These are phyloP conservation scores for Peronosclerospora sorghi DNA, from an alignment of 352 stramenopile species.

Conservation along the genomic window DNA sequence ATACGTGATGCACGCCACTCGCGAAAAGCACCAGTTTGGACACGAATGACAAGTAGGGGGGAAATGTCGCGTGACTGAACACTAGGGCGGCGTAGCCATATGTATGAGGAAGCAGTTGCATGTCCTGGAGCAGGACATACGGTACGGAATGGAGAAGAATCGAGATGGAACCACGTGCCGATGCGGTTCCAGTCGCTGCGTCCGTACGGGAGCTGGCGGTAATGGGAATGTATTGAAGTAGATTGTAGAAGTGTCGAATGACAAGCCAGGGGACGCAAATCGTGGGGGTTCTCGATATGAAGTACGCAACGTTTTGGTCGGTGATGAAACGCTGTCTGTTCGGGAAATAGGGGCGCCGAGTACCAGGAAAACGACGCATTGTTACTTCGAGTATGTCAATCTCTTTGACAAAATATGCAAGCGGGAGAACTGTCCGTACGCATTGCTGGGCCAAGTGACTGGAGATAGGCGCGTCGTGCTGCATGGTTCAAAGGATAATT, in stretches of 20 bases:
- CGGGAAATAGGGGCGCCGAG: slow-evolving; percentile 98
- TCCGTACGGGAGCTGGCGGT: slow-evolving; percentile 94
- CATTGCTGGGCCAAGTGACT: slow-evolving; percentile 91
- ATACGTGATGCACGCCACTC: too few species aligned
- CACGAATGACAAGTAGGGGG: too few species aligned
- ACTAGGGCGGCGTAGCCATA: too few species aligned
- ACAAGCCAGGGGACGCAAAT: slow-evolving; percentile 82
- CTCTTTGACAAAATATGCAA: slow-evolving; percentile 92
- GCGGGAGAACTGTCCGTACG: slow-evolving; percentile 95
- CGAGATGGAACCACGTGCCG: too few species aligned
- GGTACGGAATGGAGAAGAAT: too few species aligned
- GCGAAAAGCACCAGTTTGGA: too few species aligned
- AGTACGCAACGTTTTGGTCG: slow-evolving; percentile 93
- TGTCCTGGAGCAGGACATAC: too few species aligned
- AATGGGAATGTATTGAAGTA: slow-evolving; percentile 99
- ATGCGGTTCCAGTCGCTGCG: too few species aligned
- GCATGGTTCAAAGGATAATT: slow-evolving; percentile 90
- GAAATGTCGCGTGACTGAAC: too few species aligned
- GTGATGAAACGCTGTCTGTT: slow-evolving; percentile 96
- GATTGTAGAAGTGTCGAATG: slow-evolving; percentile 90
- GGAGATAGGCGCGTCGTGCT: slow-evolving; percentile 95
- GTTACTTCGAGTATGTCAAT: slow-evolving; percentile 85
- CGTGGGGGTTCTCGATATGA: slow-evolving; percentile 86
- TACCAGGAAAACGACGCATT: slow-evolving; percentile 99
- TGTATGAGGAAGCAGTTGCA: too few species aligned